Conservation (phyloP, 306 rosid genomes). For the Vicia faba region DNA sequence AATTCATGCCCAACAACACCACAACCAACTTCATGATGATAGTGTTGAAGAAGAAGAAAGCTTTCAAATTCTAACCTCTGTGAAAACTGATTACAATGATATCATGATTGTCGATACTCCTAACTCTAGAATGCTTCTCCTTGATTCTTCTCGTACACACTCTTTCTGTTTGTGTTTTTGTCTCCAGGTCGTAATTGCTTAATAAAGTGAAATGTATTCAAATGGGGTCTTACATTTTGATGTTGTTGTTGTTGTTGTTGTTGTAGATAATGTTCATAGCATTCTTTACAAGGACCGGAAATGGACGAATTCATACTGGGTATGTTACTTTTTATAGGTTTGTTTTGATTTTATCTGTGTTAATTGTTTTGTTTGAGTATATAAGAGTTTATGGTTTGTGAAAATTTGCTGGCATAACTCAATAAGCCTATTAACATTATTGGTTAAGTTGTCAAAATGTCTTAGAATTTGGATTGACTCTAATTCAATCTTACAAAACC, state of each 20-base stretch:
- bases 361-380: not conserved
- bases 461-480: not conserved
- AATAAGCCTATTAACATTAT: not conserved
- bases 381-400: not conserved
- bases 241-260: conserved; percentile 30
- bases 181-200: not conserved
- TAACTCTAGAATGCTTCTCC: conserved; percentile 73
- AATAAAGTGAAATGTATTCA: conserved; percentile 3
- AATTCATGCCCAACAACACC: conserved; percentile 22
- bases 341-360: conserved; percentile 7
- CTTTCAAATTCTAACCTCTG: conserved; percentile 48
- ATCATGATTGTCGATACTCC: conserved; percentile 71
- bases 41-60: conserved; percentile 50
- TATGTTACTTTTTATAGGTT: conserved; percentile 36
- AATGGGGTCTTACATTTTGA: conserved; percentile 4
- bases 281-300: conserved; percentile 69
- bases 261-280: conserved; percentile 82
- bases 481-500: not conserved
- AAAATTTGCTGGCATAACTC: not conserved
- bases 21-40: not conserved
- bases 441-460: not conserved
- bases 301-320: conserved; percentile 93
- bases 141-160: conserved; percentile 63
- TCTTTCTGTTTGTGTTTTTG: not conserved
- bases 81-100: conserved; percentile 65